Evolutionary conservation across 768 basidiomycete genomes (phyloP).

Genomic region (Trametes punicea): DNA sequence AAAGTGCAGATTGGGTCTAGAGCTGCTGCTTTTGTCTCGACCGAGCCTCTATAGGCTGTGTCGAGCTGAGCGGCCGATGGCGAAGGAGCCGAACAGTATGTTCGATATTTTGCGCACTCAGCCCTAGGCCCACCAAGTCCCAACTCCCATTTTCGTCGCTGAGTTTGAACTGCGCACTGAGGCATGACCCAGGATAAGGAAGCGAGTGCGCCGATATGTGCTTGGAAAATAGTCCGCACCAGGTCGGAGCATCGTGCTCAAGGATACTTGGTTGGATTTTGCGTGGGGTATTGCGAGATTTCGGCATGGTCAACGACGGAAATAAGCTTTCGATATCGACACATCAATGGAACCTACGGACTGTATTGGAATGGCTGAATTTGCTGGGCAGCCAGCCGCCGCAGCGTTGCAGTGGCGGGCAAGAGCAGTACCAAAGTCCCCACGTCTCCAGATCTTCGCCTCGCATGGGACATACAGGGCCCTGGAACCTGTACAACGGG

Average conservation of each 20-base stretch:
- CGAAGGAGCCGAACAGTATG: constrained; percentile 9
- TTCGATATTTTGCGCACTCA: not conserved
- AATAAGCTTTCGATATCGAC: constrained; percentile 10
- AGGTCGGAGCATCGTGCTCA: not conserved
- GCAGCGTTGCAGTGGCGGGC: not conserved
- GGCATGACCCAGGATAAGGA: not conserved
- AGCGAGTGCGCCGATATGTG: constrained; percentile 14
- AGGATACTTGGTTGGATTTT: not conserved
- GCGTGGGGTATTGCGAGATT: constrained; percentile 1
- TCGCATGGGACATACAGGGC: constrained; percentile 3
- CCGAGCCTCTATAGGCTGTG: constrained; percentile 4
- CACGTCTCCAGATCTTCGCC: constrained; percentile 1
- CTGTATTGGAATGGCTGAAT: not conserved
- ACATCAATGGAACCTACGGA: constrained; percentile 12
- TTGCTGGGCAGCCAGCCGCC: not conserved
- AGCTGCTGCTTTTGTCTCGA: constrained; percentile 1
- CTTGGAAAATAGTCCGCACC: not conserved
- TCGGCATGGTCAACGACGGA: constrained; percentile 5
- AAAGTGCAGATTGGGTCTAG: constrained; percentile 1
- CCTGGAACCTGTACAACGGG: constrained; percentile 11
- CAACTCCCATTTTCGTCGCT: constrained; percentile 5
- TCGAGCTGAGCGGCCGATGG: constrained; percentile 5
- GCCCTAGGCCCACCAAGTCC: not conserved
- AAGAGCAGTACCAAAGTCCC: constrained; percentile 1
- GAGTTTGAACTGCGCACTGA: constrained; percentile 6